Percentiles rank a stretch among this genome's conserved stretches.
Conservation (phyloP, 2,329 filamentous ascomycete species). For the Pseudogymnoascus destructans region DNA sequence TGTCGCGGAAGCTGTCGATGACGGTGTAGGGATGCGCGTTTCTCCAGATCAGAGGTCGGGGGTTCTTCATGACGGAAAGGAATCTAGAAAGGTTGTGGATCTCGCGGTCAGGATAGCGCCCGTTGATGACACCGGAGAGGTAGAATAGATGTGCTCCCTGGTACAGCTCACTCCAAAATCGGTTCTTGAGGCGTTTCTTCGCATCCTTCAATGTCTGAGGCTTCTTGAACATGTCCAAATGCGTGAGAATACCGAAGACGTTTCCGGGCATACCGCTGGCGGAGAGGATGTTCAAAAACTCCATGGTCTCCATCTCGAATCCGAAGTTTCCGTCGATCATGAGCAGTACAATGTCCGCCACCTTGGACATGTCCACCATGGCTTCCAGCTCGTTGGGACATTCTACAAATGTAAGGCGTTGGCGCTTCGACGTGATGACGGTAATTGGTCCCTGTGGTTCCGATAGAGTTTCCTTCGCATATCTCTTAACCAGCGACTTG, state of each 20-base stretch:
- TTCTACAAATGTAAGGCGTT: conserved; percentile 90
- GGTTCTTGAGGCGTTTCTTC: conserved; percentile 91
- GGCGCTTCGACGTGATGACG: conserved; percentile 89
- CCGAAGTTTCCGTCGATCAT: conserved; percentile 99
- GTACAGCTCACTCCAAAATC: conserved; percentile 94
- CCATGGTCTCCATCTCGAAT: conserved; percentile 99
- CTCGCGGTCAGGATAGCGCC: conserved; percentile 90
- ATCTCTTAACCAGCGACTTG: conserved; percentile 85
- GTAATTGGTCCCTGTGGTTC: conserved; percentile 87
- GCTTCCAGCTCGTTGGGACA: conserved; percentile 92
- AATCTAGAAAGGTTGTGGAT: conserved; percentile 92
- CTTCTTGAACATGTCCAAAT: conserved; percentile 90
- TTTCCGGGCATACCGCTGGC: conserved; percentile 96
- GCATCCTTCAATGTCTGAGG: conserved; percentile 83
- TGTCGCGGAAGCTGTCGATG: conserved; percentile 86
- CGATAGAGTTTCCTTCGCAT: conserved; percentile 88
- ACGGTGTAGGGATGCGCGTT: conserved; percentile 92
- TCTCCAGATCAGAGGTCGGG: conserved; percentile 86
- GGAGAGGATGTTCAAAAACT: conserved; percentile 90
- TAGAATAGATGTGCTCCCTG: conserved; percentile 96
- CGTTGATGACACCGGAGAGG: conserved; percentile 90
- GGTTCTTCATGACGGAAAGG: conserved; percentile 98
- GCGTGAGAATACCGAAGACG: conserved; percentile 91
- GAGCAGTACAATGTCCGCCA: conserved; percentile 89
- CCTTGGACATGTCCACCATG: conserved; percentile 95